Evolutionary conservation across 768 basidiomycete species (phyloP).

Genomic region (Psilocybe subaeruginosa): DNA sequence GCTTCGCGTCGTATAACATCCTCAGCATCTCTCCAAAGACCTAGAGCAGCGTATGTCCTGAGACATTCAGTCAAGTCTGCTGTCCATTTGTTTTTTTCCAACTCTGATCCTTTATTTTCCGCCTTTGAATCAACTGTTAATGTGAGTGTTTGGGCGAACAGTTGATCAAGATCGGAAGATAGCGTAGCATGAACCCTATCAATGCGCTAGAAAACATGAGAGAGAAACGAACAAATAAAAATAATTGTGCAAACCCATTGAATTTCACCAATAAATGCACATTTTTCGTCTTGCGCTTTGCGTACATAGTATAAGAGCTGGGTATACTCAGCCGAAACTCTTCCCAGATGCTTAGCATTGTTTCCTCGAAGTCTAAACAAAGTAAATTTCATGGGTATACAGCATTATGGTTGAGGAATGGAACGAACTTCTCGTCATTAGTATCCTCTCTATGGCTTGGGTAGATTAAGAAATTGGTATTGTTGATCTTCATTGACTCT

Average conservation of each 20-base stretch:
- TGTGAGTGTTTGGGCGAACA: conserved; percentile 68
- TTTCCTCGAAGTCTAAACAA: conserved; percentile 56
- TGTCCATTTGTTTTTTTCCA: conserved; percentile 64
- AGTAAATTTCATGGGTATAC: conserved; percentile 10
- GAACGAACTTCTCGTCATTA: conserved; percentile 44
- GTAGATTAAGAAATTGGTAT: conserved; percentile 33
- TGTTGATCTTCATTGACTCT: conserved; percentile 34
- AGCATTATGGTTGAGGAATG: neutral
- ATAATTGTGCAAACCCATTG: conserved; percentile 69
- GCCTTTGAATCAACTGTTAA: conserved; percentile 51
- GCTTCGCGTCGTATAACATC: conserved; percentile 78
- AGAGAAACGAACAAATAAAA: neutral
- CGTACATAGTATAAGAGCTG: conserved; percentile 89
- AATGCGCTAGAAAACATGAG: conserved; percentile 55
- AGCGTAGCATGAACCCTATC: conserved; percentile 84
- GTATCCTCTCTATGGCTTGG: conserved; percentile 39
- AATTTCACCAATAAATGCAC: conserved; percentile 79
- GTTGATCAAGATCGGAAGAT: conserved; percentile 82
- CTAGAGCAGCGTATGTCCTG: conserved; percentile 76
- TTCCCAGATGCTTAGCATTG: conserved; percentile 77
- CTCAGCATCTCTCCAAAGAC: conserved; percentile 87
- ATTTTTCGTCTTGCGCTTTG: conserved; percentile 79
- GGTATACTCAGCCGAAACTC: conserved; percentile 89
- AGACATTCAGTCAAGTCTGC: conserved; percentile 80
- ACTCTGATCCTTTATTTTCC: conserved; percentile 54